Conservation (phyloP, 164 flowering plant species). For the Vitis rupestris region DNA sequence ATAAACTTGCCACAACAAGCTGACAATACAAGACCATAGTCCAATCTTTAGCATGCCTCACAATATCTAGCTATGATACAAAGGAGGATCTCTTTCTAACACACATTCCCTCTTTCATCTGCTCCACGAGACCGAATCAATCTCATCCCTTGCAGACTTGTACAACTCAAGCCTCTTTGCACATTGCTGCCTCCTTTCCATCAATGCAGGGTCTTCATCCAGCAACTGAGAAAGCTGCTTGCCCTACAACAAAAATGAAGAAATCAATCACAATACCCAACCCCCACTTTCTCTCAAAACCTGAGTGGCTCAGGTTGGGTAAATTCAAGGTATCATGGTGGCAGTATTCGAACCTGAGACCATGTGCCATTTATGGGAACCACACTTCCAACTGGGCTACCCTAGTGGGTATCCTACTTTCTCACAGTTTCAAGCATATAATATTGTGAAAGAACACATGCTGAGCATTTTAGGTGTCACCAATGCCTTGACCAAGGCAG, state of each 20-base stretch:
- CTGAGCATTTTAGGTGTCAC: no score
- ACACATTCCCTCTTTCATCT: conserved; percentile 16
- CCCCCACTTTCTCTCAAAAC: no score
- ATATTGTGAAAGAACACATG: no score
- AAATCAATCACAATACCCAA: not conserved
- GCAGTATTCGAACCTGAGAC: no score
- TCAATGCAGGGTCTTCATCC: conserved; percentile 73
- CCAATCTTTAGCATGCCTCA: not conserved
- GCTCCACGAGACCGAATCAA: conserved; percentile 68
- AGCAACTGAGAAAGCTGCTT: conserved; percentile 54
- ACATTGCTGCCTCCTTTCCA: conserved; percentile 63
- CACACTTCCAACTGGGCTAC: no score
- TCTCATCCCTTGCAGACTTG: conserved; percentile 77
- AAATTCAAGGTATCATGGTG: no score
- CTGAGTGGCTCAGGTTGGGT: no score
- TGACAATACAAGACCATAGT: not conserved
- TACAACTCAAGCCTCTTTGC: conserved; percentile 75
- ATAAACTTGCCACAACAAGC: no score
- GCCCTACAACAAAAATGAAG: conserved; percentile 29
- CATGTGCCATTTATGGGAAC: no score
- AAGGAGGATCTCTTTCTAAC: not conserved
- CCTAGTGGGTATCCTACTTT: no score
- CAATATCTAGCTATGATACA: not conserved
- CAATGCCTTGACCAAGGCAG: no score
- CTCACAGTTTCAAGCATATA: no score